Base-by-base conservation (phyloP, 106 monocot genomes). In the Acanthochlamys bracteata region DNA sequence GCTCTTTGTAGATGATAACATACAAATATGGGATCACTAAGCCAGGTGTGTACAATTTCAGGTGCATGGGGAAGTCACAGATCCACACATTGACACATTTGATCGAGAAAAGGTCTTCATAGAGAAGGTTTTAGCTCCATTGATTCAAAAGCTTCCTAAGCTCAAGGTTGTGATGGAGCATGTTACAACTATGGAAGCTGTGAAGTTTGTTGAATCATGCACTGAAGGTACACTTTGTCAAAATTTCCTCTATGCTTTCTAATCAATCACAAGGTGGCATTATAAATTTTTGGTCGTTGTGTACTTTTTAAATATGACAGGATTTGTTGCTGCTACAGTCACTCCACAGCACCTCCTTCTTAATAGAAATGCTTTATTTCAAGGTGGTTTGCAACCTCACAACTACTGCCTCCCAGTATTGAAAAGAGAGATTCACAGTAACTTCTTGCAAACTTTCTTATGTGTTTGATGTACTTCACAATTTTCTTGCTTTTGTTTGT, bases 31-130 rank as follows among this genome's bases (percentile, higher is more conserved):
- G n/a, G n/a, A n/a, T n/a, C n/a, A n/a, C n/a, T n/a, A n/a, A n/a
- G n/a, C n/a, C n/a, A n/a, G n/a, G n/a, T 45, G 13, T 9, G 13
- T 45, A 7, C 13, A 9, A 13, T 9, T 7, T 45, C 13, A 95
- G 95, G 95, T 95, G 19, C 95, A 95, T 70, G 95, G 95, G 27
- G 95, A 95, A 80, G 90, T 90, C 55, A 84, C 90, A 52, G 90
- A 95, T 76, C 80, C 84, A 63, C 66, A 25, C 63, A 76, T 95
- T 49, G 95, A 95, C 67, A 80, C 82, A 69, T 95, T 95, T 80
- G 90, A 95, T 56, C 76, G 90, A 16, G 95, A 95, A 39, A 94
- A 75, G 46, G 84, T 88, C 23, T 95, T 95, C 53, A 88, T 95
- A 65, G 84, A 95, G n/a, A 84, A 79, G 3, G 82, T 83, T 49